Conservation (phyloP, 2,329 filamentous ascomycete species). For the Coniochaeta sp. region DNA sequence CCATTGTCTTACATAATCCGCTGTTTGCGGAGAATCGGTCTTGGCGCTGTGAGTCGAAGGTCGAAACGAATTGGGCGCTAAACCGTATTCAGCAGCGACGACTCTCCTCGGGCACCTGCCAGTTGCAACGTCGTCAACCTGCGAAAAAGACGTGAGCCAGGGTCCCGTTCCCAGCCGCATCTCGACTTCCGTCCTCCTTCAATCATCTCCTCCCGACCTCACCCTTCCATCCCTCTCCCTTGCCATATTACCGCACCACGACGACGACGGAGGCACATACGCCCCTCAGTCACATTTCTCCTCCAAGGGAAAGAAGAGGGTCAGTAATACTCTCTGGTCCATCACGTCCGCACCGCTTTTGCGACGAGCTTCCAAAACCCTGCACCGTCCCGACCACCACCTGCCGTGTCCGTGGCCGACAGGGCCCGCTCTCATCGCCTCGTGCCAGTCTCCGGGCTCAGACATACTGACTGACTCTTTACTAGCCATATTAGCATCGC, state of each 20-base stretch:
- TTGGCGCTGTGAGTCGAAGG: neutral
- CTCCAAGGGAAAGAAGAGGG: neutral
- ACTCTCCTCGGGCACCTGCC: constrained; percentile 1
- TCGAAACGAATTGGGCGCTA: neutral
- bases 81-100: neutral
- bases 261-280: neutral
- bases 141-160: neutral
- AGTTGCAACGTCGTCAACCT: constrained; percentile 2
- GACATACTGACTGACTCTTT: neutral
- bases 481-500: neutral
- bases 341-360: neutral
- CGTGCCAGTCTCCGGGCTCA: neutral
- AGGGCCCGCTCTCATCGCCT: neutral
- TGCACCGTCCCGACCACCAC: neutral
- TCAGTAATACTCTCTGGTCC: neutral
- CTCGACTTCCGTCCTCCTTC: constrained; percentile 2
- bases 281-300: neutral
- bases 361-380: neutral
- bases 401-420: neutral
- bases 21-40: neutral
- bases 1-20: neutral
- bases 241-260: neutral
- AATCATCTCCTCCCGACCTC: neutral
- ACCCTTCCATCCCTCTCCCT: neutral
- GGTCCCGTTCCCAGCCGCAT: constrained; percentile 1